Evolutionary conservation across 108 stramenopile species (phyloP).

Genomic region (Cyclotella sp.): DNA sequence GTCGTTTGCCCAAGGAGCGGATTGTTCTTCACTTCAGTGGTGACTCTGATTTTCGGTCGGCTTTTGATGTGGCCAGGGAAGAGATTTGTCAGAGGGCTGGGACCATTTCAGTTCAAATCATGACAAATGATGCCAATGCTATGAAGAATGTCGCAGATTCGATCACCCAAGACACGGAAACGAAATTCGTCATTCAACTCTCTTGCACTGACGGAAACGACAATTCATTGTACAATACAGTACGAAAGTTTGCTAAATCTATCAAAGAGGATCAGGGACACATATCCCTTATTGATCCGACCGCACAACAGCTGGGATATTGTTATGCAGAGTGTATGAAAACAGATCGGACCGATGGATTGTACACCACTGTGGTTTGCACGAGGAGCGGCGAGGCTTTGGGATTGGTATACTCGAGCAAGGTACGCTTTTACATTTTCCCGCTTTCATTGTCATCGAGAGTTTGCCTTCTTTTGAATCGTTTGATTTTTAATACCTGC

Average conservation of each 20-base stretch:
- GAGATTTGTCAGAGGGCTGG: constrained; percentile 15
- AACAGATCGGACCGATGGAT: constrained; percentile 91
- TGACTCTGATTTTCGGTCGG: not conserved
- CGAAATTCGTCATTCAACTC: constrained; percentile 51
- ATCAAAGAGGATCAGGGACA: constrained; percentile 62
- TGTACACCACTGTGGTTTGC: constrained; percentile 95
- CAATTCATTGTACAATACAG: constrained; percentile 9
- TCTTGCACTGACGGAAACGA: not conserved
- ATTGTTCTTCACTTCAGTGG: constrained; percentile 63
- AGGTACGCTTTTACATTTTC: constrained; percentile 46
- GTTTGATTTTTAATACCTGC: not conserved
- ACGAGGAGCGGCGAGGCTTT: constrained; percentile 83
- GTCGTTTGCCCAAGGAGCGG: constrained; percentile 73
- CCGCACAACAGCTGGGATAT: constrained; percentile 62
- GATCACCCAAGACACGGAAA: constrained; percentile 22
- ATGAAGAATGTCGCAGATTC: constrained; percentile 7
- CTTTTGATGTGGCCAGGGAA: not conserved
- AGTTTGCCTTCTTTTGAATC: not conserved
- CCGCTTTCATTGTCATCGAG: not conserved
- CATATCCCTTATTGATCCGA: constrained; percentile 76
- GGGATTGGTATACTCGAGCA: constrained; percentile 94
- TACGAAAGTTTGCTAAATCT: constrained; percentile 47
- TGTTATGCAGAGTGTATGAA: constrained; percentile 74
- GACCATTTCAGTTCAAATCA: constrained; percentile 20
- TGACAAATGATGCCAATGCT: not conserved